Conservation (phyloP, 2,329 filamentous ascomycete genomes). For the Cercospora nicotianae region DNA sequence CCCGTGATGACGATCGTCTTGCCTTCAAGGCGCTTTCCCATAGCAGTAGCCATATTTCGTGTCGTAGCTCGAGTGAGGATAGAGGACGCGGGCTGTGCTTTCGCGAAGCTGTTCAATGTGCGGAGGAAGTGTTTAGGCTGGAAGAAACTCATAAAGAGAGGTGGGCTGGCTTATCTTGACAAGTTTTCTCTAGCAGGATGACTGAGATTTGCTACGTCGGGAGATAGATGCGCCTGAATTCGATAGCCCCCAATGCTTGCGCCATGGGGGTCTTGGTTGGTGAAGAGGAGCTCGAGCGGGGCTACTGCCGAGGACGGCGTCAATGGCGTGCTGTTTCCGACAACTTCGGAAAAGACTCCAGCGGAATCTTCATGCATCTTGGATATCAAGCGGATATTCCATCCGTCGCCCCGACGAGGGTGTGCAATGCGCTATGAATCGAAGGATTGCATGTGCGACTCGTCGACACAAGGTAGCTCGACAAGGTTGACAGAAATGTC, state of each 20-base stretch:
- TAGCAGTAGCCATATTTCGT: slow-evolving; percentile 64
- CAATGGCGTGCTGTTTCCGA: slow-evolving; percentile 5
- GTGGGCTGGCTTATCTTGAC: slow-evolving; percentile 8
- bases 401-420: neutral
- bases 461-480: neutral
- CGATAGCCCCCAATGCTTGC: slow-evolving; percentile 10
- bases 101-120: slow-evolving; percentile 13
- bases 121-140: slow-evolving; percentile 17
- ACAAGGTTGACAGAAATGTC: neutral
- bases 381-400: neutral
- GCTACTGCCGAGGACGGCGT: slow-evolving; percentile 4
- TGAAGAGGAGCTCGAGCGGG: slow-evolving; percentile 10
- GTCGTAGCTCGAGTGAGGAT: neutral
- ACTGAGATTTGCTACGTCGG: slow-evolving; percentile 15
- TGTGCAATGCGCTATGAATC: neutral
- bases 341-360: neutral
- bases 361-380: neutral
- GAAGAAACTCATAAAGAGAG: slow-evolving; percentile 19
- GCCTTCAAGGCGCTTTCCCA: slow-evolving; percentile 80
- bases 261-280: slow-evolving; percentile 8
- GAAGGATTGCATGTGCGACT: neutral
- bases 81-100: neutral
- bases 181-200: neutral
- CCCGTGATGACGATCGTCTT: slow-evolving; percentile 93
- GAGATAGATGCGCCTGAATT: slow-evolving; percentile 19